Evolutionary conservation across 805 yeast genomes (phyloP).

Genomic region (Candida gorgasii): DNA sequence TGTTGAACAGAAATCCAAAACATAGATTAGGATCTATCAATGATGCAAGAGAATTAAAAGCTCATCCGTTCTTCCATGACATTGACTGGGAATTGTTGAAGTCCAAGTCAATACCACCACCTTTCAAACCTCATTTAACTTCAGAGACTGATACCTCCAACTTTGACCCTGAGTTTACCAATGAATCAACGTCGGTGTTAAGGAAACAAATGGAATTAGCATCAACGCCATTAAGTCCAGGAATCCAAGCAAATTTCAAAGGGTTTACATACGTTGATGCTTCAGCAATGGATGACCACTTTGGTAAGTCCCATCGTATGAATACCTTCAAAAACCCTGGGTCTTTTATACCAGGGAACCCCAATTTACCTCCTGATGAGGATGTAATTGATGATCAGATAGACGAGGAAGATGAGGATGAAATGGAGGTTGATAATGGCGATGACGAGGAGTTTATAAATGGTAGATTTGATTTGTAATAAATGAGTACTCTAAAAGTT

Average conservation of each 20-base stretch:
- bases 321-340: conserved; percentile 53
- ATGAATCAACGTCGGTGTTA: conserved; percentile 81
- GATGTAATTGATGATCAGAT: conserved; percentile 72
- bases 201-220: conserved; percentile 64
- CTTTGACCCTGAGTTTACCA: conserved; percentile 97
- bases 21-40: conserved; percentile 90
- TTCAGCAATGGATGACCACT: conserved; percentile 86
- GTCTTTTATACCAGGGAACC: conserved; percentile 77
- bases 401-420: conserved; percentile 38
- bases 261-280: conserved; percentile 97
- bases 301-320: conserved; percentile 43
- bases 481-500: conserved; percentile 10
- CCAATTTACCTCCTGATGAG: conserved; percentile 78
- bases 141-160: conserved; percentile 94
- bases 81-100: conserved; percentile 84
- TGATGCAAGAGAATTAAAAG: conserved; percentile 90
- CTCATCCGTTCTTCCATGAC: conserved; percentile 89
- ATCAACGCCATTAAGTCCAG: conserved; percentile 87
- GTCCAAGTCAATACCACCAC: conserved; percentile 88
- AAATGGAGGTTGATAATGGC: conserved; percentile 54
- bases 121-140: conserved; percentile 89
- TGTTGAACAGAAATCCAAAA: conserved; percentile 91
- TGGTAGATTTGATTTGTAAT: conserved; percentile 79
- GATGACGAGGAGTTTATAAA: conserved; percentile 81
- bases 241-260: conserved; percentile 92